phyloP scores from a whole-genome alignment of 441 rosid genomes.

The Biscutella auriculata region DNA sequence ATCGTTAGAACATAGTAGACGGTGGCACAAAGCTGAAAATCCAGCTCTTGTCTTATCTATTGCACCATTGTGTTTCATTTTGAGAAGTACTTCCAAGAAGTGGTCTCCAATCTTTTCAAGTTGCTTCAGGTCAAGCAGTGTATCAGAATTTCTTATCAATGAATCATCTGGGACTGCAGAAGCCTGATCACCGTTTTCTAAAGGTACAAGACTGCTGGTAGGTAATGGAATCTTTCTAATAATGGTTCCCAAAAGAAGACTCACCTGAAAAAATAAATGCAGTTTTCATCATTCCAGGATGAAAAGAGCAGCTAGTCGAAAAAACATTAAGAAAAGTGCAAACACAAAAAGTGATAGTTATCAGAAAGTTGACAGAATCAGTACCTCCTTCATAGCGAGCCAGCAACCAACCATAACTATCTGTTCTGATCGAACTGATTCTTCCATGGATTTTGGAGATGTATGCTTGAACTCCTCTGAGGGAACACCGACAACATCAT shows the following conservation, averaged over 20 bases:
- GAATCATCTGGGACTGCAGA: constrained; percentile 30
- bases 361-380: constrained; percentile 13
- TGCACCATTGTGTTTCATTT: constrained; percentile 99
- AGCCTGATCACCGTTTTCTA: constrained; percentile 21
- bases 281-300: neutral
- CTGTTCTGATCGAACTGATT: constrained; percentile 51
- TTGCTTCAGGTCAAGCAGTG: constrained; percentile 69
- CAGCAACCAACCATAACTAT: constrained; percentile 96
- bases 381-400: constrained; percentile 99
- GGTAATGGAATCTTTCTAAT: constrained; percentile 82
- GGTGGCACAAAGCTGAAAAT: constrained; percentile 93
- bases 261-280: constrained; percentile 46
- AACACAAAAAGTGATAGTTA: constrained; percentile 8
- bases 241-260: constrained; percentile 90
- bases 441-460: constrained; percentile 28
- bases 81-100: constrained; percentile 89
- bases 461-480: constrained; percentile 31
- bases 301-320: neutral
- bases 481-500: constrained; percentile 25
- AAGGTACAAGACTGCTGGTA: constrained; percentile 31
- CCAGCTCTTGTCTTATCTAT: constrained; percentile 99
- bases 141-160: constrained; percentile 19
- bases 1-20: constrained; percentile 88
- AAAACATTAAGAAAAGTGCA: constrained; percentile 7
- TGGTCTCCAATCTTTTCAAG: constrained; percentile 85